Base-by-base conservation (phyloP, 345 rosid genomes). In the Conringia planisiliqua region DNA sequence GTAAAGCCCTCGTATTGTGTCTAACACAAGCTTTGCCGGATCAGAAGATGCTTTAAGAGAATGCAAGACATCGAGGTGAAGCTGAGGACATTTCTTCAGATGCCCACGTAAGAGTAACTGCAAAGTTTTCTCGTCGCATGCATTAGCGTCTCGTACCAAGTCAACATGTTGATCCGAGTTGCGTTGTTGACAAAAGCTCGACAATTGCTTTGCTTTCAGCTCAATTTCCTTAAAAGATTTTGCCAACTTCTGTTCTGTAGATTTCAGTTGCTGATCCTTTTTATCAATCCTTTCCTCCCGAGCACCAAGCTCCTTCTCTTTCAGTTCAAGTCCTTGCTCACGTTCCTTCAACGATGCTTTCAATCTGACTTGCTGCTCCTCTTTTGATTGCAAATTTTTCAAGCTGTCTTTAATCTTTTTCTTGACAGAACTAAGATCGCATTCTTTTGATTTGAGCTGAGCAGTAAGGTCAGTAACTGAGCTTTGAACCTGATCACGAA, bases 1-100 rank as follows among this genome's bases (percentile, higher is more conserved):
- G 70, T 68, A 76, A 66, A 85, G 84, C 46, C 82, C 83, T 67
- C 81, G 51, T 68, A 89, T 69, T 42, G 89, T 85, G 81, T 82
- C 88, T 48, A 89, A 65, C 62, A 86, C 90, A 62, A 89, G 84
- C 78, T 80, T 83, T 18, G 86, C 86, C 33, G 96, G 96, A 50
- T 87, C 80, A 3, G 78, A 30, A 32, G 84, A 85, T 22, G 52
- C 35, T 22, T 72, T 54, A 12, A 86, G 62, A 11, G 82, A 61
- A 30, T 4, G 24, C 0, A 27, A 22, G 6, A 87, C 79, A 56
- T 80, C 81, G 7, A 66, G 24, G 36, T 69, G 59, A 61, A 87
- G 57, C 64, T 62, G 68, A 61, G 68, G 74, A 58, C 40, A 66
- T 51, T 77, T 79, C 54, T 69, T 77, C 66, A 80, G 20, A 65